These are phyloP conservation scores for Mentha longifolia DNA, from an alignment of 257 asterid species.

Conservation along the genomic window DNA sequence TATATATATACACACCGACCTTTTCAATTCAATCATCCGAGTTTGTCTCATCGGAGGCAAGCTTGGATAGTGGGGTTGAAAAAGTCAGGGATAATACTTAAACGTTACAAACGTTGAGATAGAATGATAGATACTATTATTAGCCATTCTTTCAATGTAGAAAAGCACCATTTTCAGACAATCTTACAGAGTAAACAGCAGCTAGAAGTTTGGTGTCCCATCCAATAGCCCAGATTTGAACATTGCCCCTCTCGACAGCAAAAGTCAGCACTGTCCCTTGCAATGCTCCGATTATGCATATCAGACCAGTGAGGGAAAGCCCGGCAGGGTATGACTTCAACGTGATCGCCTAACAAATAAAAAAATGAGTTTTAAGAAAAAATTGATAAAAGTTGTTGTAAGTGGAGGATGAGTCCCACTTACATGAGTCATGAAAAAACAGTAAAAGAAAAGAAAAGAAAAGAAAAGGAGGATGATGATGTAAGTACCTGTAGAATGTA, in stretches of 20 bases:
- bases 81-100: no score
- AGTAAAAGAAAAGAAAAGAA: neutral
- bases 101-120: no score
- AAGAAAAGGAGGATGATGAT: neutral
- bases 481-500: slow-evolving; percentile 60
- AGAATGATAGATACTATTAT: no score
- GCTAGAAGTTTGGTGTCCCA: slow-evolving; percentile 57
- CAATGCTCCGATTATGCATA: slow-evolving; percentile 54
- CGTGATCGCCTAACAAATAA: slow-evolving; percentile 43
- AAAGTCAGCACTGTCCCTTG: slow-evolving; percentile 57
- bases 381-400: no score
- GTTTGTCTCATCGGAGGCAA: no score
- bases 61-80: no score
- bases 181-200: slow-evolving; percentile 50
- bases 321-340: slow-evolving; percentile 62
- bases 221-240: slow-evolving; percentile 52
- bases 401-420: no score
- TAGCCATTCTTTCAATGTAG: no score
- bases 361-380: no score
- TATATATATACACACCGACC: no score
- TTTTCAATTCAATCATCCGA: no score
- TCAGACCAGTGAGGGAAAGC: slow-evolving; percentile 56
- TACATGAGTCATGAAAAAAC: no score
- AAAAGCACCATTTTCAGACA: neutral
- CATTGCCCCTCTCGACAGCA: slow-evolving; percentile 47